Evolutionary conservation across 768 basidiomycete species (phyloP).

Genomic region (Mycena epipterygia): DNA sequence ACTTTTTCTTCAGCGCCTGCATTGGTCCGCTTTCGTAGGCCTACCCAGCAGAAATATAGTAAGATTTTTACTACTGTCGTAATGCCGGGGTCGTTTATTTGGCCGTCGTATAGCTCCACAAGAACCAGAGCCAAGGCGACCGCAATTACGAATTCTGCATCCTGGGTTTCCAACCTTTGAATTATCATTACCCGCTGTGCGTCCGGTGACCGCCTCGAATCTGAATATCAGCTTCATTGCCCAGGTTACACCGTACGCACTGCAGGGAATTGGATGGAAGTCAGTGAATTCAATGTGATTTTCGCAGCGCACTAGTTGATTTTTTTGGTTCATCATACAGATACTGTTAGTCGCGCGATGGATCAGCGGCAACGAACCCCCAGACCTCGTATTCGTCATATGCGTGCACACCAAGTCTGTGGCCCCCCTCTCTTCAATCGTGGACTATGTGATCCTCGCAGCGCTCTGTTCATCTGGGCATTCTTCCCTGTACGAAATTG

Average conservation of each 20-base stretch:
- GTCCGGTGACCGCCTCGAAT: not conserved
- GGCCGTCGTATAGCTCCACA: constrained; percentile 46
- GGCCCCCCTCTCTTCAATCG: not conserved
- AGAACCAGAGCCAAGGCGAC: constrained; percentile 60
- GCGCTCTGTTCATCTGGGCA: constrained; percentile 58
- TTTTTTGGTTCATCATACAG: too few relatives aligned
- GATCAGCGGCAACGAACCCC: not conserved
- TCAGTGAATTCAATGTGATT: constrained; percentile 36
- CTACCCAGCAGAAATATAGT: constrained; percentile 59
- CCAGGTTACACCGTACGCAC: constrained; percentile 58
- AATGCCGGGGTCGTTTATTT: not conserved
- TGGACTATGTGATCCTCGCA: constrained; percentile 13
- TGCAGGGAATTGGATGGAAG: constrained; percentile 57
- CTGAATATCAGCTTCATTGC: constrained; percentile 58
- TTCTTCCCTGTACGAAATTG: constrained; percentile 53
- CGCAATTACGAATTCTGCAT: constrained; percentile 58
- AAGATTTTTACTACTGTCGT: not conserved
- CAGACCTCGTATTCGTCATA: constrained; percentile 61
- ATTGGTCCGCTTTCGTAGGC: constrained; percentile 63
- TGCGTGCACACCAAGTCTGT: constrained; percentile 60
- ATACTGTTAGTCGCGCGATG: constrained; percentile 42
- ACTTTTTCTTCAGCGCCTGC: constrained; percentile 61
- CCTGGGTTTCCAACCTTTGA: constrained; percentile 61
- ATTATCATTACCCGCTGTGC: constrained; percentile 3
- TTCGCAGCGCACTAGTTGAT: too few relatives aligned